Conservation (phyloP, 805 yeast genomes). For the Candida silvicultrix region DNA sequence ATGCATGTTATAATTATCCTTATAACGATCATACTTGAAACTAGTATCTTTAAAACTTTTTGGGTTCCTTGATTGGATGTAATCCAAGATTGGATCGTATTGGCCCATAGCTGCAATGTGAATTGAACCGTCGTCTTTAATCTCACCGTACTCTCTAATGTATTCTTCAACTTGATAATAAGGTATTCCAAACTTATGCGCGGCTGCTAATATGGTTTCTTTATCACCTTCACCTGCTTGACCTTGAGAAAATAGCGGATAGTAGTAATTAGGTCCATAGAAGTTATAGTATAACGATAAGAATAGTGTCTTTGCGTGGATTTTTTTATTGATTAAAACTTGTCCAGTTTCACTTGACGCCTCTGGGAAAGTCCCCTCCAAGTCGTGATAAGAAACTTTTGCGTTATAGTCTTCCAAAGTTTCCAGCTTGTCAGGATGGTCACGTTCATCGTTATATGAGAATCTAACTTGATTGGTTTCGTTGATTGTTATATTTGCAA, state of each 20-base stretch:
- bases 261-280: conserved; percentile 54
- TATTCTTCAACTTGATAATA: conserved; percentile 50
- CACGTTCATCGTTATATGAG: conserved; percentile 29
- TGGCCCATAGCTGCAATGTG: conserved; percentile 54
- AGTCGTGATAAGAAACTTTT: conserved; percentile 49
- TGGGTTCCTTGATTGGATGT: conserved; percentile 10
- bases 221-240: conserved; percentile 79
- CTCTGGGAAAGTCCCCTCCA: conserved; percentile 64
- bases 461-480: conserved; percentile 20
- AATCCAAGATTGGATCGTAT: conserved; percentile 42
- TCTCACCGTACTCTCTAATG: conserved; percentile 44
- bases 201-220: conserved; percentile 71
- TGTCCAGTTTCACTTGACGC: conserved; percentile 70
- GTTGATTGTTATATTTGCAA: conserved; percentile 41
- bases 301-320: conserved; percentile 51
- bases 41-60: conserved; percentile 9
- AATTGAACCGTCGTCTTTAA: conserved; percentile 29
- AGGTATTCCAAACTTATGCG: conserved; percentile 39
- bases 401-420: conserved; percentile 25
- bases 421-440: conserved; percentile 16
- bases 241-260: conserved; percentile 55
- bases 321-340: conserved; percentile 47
- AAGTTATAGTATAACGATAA: conserved; percentile 60
- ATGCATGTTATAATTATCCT: conserved; percentile 18
- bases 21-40: conserved; percentile 9